Base-by-base conservation (phyloP, 23 red algal genomes). In the Gracilaria gracilis region DNA sequence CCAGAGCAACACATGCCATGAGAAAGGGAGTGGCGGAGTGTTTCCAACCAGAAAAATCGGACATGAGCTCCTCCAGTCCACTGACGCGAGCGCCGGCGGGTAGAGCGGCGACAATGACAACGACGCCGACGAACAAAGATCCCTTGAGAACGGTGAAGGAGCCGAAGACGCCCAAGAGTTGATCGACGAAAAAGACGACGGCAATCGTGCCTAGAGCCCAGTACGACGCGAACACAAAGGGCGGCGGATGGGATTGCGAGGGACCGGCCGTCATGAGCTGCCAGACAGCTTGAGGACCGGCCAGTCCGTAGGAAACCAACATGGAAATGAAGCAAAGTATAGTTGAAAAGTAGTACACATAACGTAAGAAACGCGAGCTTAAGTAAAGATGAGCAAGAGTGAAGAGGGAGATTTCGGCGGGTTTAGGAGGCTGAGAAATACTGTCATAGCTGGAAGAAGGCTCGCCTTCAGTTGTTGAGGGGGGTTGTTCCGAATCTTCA, bases 101-200 rank as follows among this genome's bases (percentile, higher is more conserved):
- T 40, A 93, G 69, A 36, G 80, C 61, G 37, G 90, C 80, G 72
- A 98, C 91, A 21, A 98, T 90, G 44, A 83, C 46, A 23, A 89
- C 86, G 33, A 89, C 86, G 20, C 49, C 86, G 53, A 89, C 79
- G 20, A 93, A 87, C 2, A 93, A 85, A 15, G 53, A 53, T 37
- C 95, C 95, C 48, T 92, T 98, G 23, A 93, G 65, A 55, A 82
- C 91, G 23, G 95, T 98, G 61, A 91, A 82, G 42, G 91, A 81
- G 25, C 86, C 86, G 23, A 89, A 89, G 19, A 89, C 74, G 0
- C 72, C 72, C 5, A 89, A 67, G 14, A 89, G 54, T 16, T 79
- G 54, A 53, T 89, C 61, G 17, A 89, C 86, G 51, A 89, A 89
- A 31, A 89, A 89, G 57, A 89, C 25, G 69, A 89, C 86, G 24